A percentile compares a stretch with the other conserved stretches of the same genome.
Conservation (phyloP, 805 yeast genomes). For the Kodamaea laetipori region DNA sequence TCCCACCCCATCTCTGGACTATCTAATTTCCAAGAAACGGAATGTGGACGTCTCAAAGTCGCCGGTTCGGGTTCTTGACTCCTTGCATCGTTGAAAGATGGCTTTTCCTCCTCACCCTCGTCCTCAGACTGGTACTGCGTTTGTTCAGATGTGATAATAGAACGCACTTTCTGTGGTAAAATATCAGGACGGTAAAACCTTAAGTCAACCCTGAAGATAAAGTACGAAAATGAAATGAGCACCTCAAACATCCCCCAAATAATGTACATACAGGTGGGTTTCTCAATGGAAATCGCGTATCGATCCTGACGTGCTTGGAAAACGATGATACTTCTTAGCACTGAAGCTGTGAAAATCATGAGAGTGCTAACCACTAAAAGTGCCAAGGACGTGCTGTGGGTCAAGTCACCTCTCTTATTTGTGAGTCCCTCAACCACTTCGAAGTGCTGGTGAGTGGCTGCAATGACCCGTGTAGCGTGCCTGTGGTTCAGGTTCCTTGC, state of each 20-base stretch:
- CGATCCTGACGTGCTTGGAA: slow-evolving; percentile 13
- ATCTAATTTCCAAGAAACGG: slow-evolving; percentile 14
- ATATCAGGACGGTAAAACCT: slow-evolving; percentile 28
- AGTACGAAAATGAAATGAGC: slow-evolving; percentile 18
- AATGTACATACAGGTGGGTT: slow-evolving; percentile 19
- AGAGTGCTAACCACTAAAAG: slow-evolving; percentile 15
- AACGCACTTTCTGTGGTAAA: slow-evolving; percentile 20
- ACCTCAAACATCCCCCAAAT: slow-evolving; percentile 24
- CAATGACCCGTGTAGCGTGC: slow-evolving; percentile 26
- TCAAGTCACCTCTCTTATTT: slow-evolving; percentile 21
- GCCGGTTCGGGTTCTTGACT: background rate
- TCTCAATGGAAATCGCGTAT: slow-evolving; percentile 9
- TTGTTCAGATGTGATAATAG: slow-evolving; percentile 23
- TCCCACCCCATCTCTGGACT: slow-evolving; percentile 9
- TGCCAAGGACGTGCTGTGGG: slow-evolving; percentile 17
- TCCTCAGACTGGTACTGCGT: slow-evolving; percentile 30
- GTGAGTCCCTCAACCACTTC: slow-evolving; percentile 19
- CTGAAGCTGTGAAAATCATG: slow-evolving; percentile 17
- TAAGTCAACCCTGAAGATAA: slow-evolving; percentile 24
- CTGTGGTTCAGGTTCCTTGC: slow-evolving; percentile 23
- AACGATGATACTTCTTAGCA: slow-evolving; percentile 12
- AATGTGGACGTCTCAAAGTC: background rate
- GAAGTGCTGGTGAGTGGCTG: slow-evolving; percentile 25
- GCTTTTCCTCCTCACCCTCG: slow-evolving; percentile 11
- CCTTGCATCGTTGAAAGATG: slow-evolving; percentile 7